Conservation (phyloP, 768 basidiomycete species). For the Suillus cothurnatus region DNA sequence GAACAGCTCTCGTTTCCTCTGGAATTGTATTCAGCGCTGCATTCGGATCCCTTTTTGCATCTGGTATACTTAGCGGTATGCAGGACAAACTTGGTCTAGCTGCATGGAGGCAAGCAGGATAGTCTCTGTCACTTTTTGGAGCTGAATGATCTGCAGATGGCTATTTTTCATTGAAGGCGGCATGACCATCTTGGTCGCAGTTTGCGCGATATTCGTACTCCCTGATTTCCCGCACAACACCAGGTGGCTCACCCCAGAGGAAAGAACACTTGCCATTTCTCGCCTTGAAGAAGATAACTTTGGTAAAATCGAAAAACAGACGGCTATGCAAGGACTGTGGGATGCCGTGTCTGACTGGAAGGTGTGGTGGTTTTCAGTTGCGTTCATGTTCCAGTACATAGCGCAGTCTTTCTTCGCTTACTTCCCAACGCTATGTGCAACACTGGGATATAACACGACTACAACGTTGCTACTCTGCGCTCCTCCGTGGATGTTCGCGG, state of each 20-base stretch:
- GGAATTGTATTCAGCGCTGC: slow-evolving; percentile 47
- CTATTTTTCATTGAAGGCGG: background rate
- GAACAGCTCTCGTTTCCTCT: slow-evolving; percentile 37
- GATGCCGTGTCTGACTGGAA: slow-evolving; percentile 40
- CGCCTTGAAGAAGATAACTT: slow-evolving; percentile 33
- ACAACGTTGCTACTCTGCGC: slow-evolving; percentile 33
- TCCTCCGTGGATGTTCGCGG: slow-evolving; percentile 32
- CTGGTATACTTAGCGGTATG: slow-evolving; percentile 46
- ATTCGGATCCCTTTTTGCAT: slow-evolving; percentile 47
- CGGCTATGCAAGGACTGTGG: slow-evolving; percentile 7
- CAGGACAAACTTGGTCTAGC: slow-evolving; percentile 16
- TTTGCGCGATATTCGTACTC: background rate
- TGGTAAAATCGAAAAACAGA: slow-evolving; percentile 16
- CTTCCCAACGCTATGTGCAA: slow-evolving; percentile 30
- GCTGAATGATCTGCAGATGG: slow-evolving; percentile 2
- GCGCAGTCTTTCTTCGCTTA: slow-evolving; percentile 27
- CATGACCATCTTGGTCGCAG: background rate
- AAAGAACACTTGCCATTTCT: slow-evolving; percentile 21
- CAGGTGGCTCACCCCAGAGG: background rate
- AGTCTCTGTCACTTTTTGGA: background rate
- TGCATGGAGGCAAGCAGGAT: slow-evolving; percentile 40
- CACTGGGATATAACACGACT: slow-evolving; percentile 40
- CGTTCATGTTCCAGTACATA: slow-evolving; percentile 15
- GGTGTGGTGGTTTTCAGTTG: slow-evolving; percentile 40
- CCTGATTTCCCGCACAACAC: background rate